These are phyloP conservation scores for Pythium vanterpoolii DNA, from an alignment of 352 stramenopile species.

Conservation along the genomic window DNA sequence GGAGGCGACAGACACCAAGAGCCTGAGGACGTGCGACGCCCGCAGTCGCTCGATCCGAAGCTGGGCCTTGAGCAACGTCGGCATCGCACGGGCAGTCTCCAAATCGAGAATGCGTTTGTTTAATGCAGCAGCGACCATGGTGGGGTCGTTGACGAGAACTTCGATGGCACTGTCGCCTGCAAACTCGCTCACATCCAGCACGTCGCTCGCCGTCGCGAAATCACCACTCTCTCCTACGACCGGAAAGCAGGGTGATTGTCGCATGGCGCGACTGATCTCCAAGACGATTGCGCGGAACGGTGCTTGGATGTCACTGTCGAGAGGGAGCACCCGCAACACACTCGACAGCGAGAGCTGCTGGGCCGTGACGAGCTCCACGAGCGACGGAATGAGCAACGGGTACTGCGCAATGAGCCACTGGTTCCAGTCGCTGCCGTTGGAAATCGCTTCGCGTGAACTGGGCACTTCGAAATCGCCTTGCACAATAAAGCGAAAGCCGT, in stretches of 20 bases:
- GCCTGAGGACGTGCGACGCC: constrained; percentile 53
- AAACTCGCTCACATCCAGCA: constrained; percentile 47
- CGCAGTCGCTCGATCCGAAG: constrained; percentile 65
- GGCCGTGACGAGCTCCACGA: constrained; percentile 7
- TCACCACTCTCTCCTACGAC: constrained; percentile 2
- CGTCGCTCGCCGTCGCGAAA: constrained; percentile 16
- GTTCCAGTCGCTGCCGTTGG: constrained; percentile 85
- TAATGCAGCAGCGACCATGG: constrained; percentile 25
- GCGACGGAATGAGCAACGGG: constrained; percentile 40
- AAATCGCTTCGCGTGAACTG: constrained; percentile 81
- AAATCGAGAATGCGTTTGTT: constrained; percentile 56
- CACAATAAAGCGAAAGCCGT: constrained; percentile 83
- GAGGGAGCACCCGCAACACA: constrained; percentile 39
- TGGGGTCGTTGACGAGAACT: neutral
- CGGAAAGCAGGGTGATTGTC: constrained; percentile 45
- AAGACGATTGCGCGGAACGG: constrained; percentile 58
- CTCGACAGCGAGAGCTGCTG: constrained; percentile 11
- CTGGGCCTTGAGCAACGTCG: constrained; percentile 45
- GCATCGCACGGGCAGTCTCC: constrained; percentile 35
- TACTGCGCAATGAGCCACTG: constrained; percentile 82
- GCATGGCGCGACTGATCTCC: constrained; percentile 60
- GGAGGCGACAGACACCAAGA: constrained; percentile 33
- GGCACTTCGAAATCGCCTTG: constrained; percentile 86
- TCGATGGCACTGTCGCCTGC: constrained; percentile 11
- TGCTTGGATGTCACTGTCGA: constrained; percentile 69